phyloP scores from a whole-genome alignment of 1,139 yeast genomes.

The Candida smagusa region DNA sequence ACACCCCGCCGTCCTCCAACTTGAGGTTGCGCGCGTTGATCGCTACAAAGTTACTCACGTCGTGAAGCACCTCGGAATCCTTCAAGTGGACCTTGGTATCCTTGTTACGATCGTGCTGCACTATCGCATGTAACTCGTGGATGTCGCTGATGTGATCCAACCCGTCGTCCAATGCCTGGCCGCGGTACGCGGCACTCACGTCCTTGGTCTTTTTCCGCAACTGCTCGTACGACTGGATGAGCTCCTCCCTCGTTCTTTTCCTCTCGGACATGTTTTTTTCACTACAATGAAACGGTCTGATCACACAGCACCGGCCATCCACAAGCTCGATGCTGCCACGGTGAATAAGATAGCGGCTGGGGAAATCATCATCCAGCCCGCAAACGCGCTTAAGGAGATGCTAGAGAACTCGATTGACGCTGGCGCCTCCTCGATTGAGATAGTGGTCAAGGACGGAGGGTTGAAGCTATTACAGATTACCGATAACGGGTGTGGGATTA shows the following conservation, averaged over 20 bases:
- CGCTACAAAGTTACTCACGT: constrained; percentile 40
- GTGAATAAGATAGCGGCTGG: constrained; percentile 96
- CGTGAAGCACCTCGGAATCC: constrained; percentile 42
- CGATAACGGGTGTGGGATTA: constrained; percentile 54
- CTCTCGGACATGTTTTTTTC: background rate
- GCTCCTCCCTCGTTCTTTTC: background rate
- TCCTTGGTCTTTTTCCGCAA: background rate
- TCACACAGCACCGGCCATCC: background rate
- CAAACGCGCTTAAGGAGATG: constrained; percentile 64
- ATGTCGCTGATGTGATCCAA: constrained; percentile 27
- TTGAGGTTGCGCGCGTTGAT: constrained; percentile 57
- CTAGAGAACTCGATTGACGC: constrained; percentile 58
- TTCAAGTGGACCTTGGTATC: constrained; percentile 27
- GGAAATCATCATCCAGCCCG: constrained; percentile 90
- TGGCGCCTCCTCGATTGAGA: constrained; percentile 43
- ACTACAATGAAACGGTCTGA: background rate
- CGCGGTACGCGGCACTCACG: constrained; percentile 9
- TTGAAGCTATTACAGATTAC: constrained; percentile 49
- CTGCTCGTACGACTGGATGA: background rate
- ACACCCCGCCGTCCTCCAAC: constrained; percentile 50
- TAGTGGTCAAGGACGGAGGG: constrained; percentile 54
- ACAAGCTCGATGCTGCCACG: constrained; percentile 55
- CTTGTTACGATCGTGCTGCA: constrained; percentile 25
- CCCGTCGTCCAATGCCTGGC: constrained; percentile 30
- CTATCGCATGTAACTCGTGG: constrained; percentile 25